Base-by-base conservation (phyloP, 129 eudicot genomes). In the Escallonia herrerae region DNA sequence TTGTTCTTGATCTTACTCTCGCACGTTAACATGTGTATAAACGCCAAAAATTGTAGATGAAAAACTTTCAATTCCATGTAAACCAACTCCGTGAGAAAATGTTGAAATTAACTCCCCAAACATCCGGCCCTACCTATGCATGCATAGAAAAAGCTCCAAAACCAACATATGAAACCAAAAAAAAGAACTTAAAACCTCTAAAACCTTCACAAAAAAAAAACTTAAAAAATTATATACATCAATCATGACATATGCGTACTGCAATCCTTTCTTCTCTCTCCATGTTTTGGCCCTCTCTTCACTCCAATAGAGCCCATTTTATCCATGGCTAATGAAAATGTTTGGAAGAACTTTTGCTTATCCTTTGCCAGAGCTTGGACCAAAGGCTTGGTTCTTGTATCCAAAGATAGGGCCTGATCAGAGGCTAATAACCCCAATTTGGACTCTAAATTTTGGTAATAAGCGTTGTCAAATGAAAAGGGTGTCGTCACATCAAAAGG, bases 401-500 rank as follows among this genome's bases (percentile, higher is more conserved):
- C 97, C 76, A 71, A 53, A 72, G 70, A 90, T 43, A 90, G 77
- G 53, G 78, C 93, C 53, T 87, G 95, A 60, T 90, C 97, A 46
- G 86, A 79, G 6, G 66, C 83, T 56, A 90, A 51, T 69, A 90
- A 48, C 0, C 95, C 97, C 77, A 90, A 43, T 64, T 79, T 87
- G 38, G 77, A 74, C 87, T 82, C 82, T 73, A 90, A 80, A 60
- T 90, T 90, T 64, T 84, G 90, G 70, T 84, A 90, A 58, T 84
- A 87, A 2, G 83, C 83, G 63, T 90, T 85, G 71, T 90, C 97
- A 55, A 90, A 90, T 52, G 74, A 4, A 58, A 84, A 90, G 8
- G 97, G 97, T 7, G 97, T 90, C 9, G 87, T 82, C 7, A 82
- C 97, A 70, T 90, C 95, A 81, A 87, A 90, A 8, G 97, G 97